Conservation (phyloP, 2,329 filamentous ascomycete genomes). For the Byssoonygena ceratinophila region DNA sequence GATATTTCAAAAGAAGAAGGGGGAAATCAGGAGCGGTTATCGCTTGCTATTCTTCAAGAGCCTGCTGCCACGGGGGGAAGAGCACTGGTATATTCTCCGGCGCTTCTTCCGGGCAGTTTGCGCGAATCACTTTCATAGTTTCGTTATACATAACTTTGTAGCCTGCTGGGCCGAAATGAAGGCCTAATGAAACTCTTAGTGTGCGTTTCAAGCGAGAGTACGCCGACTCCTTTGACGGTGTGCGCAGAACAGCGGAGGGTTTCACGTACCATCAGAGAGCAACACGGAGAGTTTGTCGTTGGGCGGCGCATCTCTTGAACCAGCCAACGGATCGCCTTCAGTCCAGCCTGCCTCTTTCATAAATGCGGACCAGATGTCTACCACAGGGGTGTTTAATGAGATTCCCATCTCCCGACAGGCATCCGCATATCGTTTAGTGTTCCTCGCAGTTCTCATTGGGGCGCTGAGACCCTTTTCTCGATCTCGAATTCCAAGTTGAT, state of each 20-base stretch:
- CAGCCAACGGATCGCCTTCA: constrained; percentile 41
- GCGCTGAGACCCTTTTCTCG: constrained; percentile 26
- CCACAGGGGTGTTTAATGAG: constrained; percentile 48
- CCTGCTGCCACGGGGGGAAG: constrained; percentile 44
- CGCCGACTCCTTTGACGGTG: no score
- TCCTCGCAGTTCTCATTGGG: constrained; percentile 47
- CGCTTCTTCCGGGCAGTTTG: constrained; percentile 45
- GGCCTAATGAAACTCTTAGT: constrained; percentile 29
- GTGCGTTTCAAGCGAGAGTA: no score
- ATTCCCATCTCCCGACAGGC: constrained; percentile 55
- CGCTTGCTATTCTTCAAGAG: neutral
- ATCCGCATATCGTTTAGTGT: constrained; percentile 53
- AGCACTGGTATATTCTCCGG: constrained; percentile 44
- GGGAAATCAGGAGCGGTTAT: no score
- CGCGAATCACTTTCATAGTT: constrained; percentile 42
- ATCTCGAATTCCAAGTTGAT: constrained; percentile 42
- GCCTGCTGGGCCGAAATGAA: constrained; percentile 49
- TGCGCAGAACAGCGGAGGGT: neutral
- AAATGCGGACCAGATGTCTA: constrained; percentile 72
- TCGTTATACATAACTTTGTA: constrained; percentile 48
- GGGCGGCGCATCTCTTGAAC: constrained; percentile 48
- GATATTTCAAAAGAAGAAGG: no score
- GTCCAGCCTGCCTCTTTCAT: constrained; percentile 54
- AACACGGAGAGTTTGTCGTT: constrained; percentile 46
- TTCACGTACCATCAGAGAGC: constrained; percentile 46